Evolutionary conservation across 345 rosid genomes (phyloP).

Genomic region (Hevea brasiliensis): DNA sequence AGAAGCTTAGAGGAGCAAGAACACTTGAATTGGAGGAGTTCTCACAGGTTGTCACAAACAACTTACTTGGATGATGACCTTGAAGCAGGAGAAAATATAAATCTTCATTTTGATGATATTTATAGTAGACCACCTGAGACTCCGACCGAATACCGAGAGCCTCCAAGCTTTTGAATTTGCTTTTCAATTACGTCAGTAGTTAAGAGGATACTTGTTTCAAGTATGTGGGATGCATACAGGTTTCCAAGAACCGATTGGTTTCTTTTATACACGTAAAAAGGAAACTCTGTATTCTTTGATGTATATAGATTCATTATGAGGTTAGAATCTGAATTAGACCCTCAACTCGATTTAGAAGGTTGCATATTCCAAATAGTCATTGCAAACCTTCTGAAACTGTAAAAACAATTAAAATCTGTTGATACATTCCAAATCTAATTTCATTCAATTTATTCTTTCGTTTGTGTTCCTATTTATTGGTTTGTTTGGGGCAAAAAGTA

Average conservation of each 20-base stretch:
- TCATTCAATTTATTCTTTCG: constrained; percentile 9
- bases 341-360: constrained; percentile 27
- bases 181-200: background rate
- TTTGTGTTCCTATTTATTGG: background rate
- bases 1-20: constrained; percentile 53
- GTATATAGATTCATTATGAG: constrained; percentile 46
- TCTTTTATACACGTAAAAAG: constrained; percentile 12
- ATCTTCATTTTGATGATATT: constrained; percentile 81
- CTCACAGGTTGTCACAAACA: constrained; percentile 40
- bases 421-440: constrained; percentile 19
- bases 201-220: background rate
- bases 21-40: constrained; percentile 40
- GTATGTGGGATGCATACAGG: constrained; percentile 33
- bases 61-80: constrained; percentile 48
- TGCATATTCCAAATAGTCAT: background rate
- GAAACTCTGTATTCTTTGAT: constrained; percentile 48
- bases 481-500: background rate
- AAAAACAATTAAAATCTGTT: constrained; percentile 24
- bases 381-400: constrained; percentile 29
- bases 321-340: constrained; percentile 27
- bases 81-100: constrained; percentile 50
- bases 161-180: constrained; percentile 21
- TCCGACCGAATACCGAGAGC: constrained; percentile 29
- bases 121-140: constrained; percentile 67
- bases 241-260: constrained; percentile 27